Evolutionary conservation across 306 rosid species (phyloP).

Genomic region (Betula pendula): DNA sequence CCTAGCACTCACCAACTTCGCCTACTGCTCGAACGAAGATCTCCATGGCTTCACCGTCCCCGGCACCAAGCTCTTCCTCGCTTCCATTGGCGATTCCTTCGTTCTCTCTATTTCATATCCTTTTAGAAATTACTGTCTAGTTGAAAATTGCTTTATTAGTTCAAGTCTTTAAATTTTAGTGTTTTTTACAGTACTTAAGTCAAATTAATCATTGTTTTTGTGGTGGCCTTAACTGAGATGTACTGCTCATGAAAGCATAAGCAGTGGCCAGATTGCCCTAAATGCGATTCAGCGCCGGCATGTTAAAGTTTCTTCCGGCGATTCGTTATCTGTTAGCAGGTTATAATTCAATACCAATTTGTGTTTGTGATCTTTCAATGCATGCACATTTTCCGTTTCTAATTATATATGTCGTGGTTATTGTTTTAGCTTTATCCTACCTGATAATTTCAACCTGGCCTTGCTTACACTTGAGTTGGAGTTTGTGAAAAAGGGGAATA

Average conservation of each 20-base stretch:
- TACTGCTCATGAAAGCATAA: constrained; percentile 69
- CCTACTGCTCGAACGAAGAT: constrained; percentile 72
- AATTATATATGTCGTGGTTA: constrained; percentile 18
- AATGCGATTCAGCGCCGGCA: constrained; percentile 87
- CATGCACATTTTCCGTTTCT: constrained; percentile 12
- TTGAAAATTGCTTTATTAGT: not conserved
- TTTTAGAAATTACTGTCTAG: constrained; percentile 1
- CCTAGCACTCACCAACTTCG: constrained; percentile 70
- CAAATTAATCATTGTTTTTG: constrained; percentile 7
- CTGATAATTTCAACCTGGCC: constrained; percentile 75
- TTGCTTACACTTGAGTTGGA: constrained; percentile 82
- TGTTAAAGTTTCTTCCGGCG: constrained; percentile 76
- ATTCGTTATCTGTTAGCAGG: constrained; percentile 54
- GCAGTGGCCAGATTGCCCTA: constrained; percentile 65
- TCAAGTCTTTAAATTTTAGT: too few relatives aligned
- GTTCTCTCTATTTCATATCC: constrained; percentile 88
- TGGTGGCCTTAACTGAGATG: constrained; percentile 58
- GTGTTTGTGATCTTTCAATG: constrained; percentile 9
- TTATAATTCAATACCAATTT: constrained; percentile 33
- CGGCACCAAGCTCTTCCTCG: constrained; percentile 51
- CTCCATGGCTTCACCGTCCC: constrained; percentile 68
- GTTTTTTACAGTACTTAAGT: not conserved
- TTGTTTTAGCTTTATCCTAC: constrained; percentile 71
- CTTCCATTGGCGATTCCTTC: constrained; percentile 58
- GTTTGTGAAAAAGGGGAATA: constrained; percentile 70